Evolutionary conservation across 495 filamentous ascomycete species (phyloP).

Genomic region (Poronia punctata): DNA sequence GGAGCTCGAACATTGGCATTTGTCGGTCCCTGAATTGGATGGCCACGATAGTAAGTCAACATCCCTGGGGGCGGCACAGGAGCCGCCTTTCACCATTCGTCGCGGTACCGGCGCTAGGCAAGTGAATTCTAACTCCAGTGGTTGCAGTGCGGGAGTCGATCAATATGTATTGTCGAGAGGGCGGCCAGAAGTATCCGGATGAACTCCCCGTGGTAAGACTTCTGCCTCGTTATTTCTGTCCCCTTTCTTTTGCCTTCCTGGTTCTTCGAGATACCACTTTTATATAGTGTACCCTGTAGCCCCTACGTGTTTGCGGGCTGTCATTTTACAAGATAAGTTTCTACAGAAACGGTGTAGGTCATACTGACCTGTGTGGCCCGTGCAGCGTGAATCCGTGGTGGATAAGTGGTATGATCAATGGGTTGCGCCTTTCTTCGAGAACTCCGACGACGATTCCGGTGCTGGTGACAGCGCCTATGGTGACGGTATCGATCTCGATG

Average conservation of each 20-base stretch:
- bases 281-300: no score
- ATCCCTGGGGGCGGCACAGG: no score
- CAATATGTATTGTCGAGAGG: slow-evolving; percentile 7
- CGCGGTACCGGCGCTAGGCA: no score
- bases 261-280: not conserved
- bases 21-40: slow-evolving; percentile 1
- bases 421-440: slow-evolving; percentile 3
- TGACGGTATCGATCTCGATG: no score
- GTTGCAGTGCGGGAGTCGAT: slow-evolving; percentile 5
- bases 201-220: slow-evolving; percentile 7
- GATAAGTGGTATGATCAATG: not conserved
- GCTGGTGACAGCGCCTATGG: not conserved
- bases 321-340: no score
- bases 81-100: no score
- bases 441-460: not conserved
- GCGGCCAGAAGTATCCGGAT: slow-evolving; percentile 6
- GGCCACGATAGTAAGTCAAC: no score
- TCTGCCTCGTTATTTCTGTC: not conserved
- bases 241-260: not conserved
- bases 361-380: not conserved
- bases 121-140: no score
- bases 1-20: slow-evolving; percentile 1
- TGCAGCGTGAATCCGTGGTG: not conserved
- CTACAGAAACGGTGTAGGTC: no score
- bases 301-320: no score